Percentiles rank a stretch among this genome's conserved stretches.
Evolutionary conservation across 225 moss, liverwort and hornwort genomes (phyloP).

Genomic region (Bryoerythrophyllum caledonicum): DNA sequence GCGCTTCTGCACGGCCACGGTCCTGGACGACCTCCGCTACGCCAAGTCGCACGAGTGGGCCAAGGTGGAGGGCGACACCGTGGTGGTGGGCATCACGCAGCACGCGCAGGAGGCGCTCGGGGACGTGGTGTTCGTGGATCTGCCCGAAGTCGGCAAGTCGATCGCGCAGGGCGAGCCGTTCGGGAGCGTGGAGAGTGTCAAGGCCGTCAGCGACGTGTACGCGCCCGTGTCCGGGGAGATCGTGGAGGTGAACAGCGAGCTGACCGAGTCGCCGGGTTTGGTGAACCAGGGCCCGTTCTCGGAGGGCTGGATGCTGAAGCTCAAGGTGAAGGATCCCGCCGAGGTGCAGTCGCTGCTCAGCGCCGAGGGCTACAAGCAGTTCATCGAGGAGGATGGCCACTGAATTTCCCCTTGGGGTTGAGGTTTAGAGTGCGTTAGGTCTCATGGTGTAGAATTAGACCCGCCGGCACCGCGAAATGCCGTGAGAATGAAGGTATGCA

Average conservation of each 20-base stretch:
- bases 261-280: constrained; percentile 44
- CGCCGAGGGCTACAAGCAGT: constrained; percentile 59
- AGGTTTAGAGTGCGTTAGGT: constrained; percentile 21
- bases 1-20: constrained; percentile 4
- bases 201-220: constrained; percentile 82
- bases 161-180: constrained; percentile 49
- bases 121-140: constrained; percentile 72
- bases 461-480: constrained; percentile 1
- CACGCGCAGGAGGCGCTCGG: constrained; percentile 58
- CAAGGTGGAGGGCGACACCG: constrained; percentile 30
- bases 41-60: constrained; percentile 41
- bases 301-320: constrained; percentile 73
- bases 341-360: constrained; percentile 57
- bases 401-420: constrained; percentile 27
- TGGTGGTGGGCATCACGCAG: constrained; percentile 32
- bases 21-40: constrained; percentile 24
- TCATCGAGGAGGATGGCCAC: constrained; percentile 44
- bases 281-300: constrained; percentile 61
- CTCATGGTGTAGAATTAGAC: constrained; percentile 17
- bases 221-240: constrained; percentile 61
- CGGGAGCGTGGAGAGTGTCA: constrained; percentile 85
- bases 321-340: constrained; percentile 55
- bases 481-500: not conserved
- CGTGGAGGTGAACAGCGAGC: constrained; percentile 51
- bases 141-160: constrained; percentile 46